A percentile compares a stretch with the other conserved stretches of the same genome.
phyloP scores from a whole-genome alignment of 495 filamentous ascomycete genomes.

The Chaetomium tenue region DNA sequence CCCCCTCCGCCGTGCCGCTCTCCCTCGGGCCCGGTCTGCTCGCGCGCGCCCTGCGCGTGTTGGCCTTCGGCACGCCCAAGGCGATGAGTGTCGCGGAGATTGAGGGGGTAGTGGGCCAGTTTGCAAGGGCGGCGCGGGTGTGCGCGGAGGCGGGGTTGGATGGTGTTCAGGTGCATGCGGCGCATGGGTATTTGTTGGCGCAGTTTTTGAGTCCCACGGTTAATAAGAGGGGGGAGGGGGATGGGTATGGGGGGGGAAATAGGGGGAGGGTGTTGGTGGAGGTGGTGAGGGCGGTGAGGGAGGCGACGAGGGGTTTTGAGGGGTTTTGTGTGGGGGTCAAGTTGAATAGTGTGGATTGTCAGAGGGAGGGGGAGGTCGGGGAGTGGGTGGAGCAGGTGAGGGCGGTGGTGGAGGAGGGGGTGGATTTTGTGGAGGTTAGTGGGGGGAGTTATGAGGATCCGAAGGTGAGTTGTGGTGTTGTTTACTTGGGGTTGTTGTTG shows the following conservation, averaged over 20 bases:
- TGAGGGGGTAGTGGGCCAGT: conserved; percentile 49
- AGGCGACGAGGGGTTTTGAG: conserved; percentile 56
- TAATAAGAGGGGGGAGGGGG: conserved; percentile 63
- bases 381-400: conserved; percentile 53
- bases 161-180: conserved; percentile 70
- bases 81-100: conserved; percentile 58
- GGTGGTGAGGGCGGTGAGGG: conserved; percentile 58
- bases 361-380: conserved; percentile 43
- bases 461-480: conserved; percentile 28
- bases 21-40: conserved; percentile 41
- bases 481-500: neutral
- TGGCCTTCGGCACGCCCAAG: conserved; percentile 58
- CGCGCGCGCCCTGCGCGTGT: conserved; percentile 52
- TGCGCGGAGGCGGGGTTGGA: conserved; percentile 70
- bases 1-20: conserved; percentile 47
- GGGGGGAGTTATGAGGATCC: conserved; percentile 60
- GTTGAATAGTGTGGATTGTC: conserved; percentile 60
- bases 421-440: conserved; percentile 64
- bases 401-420: conserved; percentile 51
- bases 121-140: conserved; percentile 57
- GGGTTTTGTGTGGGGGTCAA: conserved; percentile 63
- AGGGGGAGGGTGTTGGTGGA: conserved; percentile 62
- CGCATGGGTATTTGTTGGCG: conserved; percentile 72
- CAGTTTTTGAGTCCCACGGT: conserved; percentile 64
- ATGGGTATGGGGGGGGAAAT: conserved; percentile 68